Conservation (phyloP, 163 green algal genomes). For the Coccomyxa subellipsoidea region DNA sequence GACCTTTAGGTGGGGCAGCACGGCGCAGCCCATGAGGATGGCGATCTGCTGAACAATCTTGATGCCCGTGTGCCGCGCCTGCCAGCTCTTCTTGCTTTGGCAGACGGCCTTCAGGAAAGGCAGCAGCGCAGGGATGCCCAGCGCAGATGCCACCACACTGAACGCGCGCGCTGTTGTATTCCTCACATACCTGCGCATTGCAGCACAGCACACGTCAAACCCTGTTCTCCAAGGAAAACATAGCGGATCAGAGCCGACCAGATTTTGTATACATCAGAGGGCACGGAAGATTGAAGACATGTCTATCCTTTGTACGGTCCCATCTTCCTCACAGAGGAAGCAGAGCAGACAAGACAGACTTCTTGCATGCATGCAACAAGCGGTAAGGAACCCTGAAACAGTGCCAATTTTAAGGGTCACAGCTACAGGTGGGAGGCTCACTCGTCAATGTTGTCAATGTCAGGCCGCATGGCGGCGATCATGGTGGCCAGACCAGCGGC, state of each 20-base stretch:
- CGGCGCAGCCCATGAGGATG: slow-evolving; percentile 97
- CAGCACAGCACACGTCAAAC: background rate
- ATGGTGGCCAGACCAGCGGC: slow-evolving; percentile 93
- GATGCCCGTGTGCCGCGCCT: slow-evolving; percentile 97
- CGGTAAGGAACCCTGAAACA: too few species aligned
- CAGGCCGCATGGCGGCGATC: slow-evolving; percentile 98
- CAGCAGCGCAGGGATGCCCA: slow-evolving; percentile 96
- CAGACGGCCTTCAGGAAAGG: slow-evolving; percentile 99
- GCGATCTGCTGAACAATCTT: slow-evolving; percentile 99
- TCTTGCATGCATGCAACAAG: background rate
- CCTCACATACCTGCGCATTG: slow-evolving; percentile 54
- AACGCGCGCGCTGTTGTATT: slow-evolving; percentile 96
- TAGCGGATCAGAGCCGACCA: background rate
- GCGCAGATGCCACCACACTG: slow-evolving; percentile 85
- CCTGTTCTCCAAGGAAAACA: too few species aligned
- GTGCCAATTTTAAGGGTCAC: too few species aligned
- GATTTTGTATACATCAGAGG: too few species aligned
- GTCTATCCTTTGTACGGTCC: too few species aligned
- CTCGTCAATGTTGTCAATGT: slow-evolving; percentile 99
- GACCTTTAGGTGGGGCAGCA: slow-evolving; percentile 92
- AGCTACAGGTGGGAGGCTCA: too few species aligned
- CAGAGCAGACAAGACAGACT: too few species aligned
- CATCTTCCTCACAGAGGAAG: too few species aligned
- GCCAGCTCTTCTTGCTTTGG: slow-evolving; percentile 97
- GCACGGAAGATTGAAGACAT: too few species aligned